Evolutionary conservation across 1,284 basidiomycete genomes (phyloP), one percentile per base, ranked within the genome.

Genomic region (Cronartium quercuum): DNA sequence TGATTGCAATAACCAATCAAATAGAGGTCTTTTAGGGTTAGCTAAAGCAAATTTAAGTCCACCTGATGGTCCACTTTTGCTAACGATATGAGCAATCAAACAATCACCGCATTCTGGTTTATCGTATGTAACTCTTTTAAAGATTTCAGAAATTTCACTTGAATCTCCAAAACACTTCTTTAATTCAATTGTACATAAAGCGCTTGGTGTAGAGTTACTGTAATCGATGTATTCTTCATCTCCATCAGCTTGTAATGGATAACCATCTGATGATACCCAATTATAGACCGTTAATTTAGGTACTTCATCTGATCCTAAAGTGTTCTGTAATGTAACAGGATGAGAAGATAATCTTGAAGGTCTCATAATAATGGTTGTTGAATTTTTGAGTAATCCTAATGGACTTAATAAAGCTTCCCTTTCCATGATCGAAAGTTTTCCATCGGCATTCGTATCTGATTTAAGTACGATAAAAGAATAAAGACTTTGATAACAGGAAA

Each of bases 381-480:
- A 15, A 40, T 64, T 64, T 35, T 18, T 10, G 2, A 3, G 5
- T 24, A 38, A 18, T 40, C 15, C 18, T 38, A 37, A 38, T 6
- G 37, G 35, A 13, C 18, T 29, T 34, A 68, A 55, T 34, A 68
- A 57, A 13, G 6, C 4, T n/a, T n/a, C 37, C 37, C 35, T 42
- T 42, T 69, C 68, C 1, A 44, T 2, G 0, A 5, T 6, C n/a
- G 61, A 57, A 34, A 71, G 47, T 6, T 3, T 13, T n/a, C 69
- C 69, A 51, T 71, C 69, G 21, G 42, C 29, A 63, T 71, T 64
- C 12, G 24, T 6, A 40, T 71, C 69, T 34, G 69, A 51, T 51
- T 71, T 62, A 1, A 71, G 42, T 44, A 71, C 57, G n/a, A 71
- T 24, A 64, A 63, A 71, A 6, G 69, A 71, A 44, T 71, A 60